phyloP scores from a whole-genome alignment of 1,139 yeast species.

The Petasospora fabianii region DNA sequence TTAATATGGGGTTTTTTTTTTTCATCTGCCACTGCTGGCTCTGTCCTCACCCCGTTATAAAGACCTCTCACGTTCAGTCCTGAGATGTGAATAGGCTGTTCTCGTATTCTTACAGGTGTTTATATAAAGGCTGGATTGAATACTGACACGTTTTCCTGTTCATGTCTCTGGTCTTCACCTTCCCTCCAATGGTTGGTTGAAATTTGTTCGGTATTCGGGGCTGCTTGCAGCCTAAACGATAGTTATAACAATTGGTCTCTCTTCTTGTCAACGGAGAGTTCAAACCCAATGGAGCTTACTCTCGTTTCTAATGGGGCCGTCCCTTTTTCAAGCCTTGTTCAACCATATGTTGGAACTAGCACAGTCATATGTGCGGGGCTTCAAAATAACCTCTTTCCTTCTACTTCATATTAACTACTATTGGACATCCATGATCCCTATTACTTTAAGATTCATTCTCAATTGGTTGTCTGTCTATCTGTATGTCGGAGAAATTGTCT shows the following conservation, averaged over 20 bases:
- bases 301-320: constrained; percentile 53
- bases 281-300: constrained; percentile 94
- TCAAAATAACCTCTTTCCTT: constrained; percentile 5
- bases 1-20: neutral
- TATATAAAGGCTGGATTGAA: constrained; percentile 9
- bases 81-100: neutral
- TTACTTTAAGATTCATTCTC: no score
- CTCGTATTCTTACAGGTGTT: constrained; percentile 1
- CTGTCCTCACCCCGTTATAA: constrained; percentile 10
- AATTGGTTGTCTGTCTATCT: no score
- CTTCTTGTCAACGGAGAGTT: constrained; percentile 24
- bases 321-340: constrained; percentile 29
- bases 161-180: constrained; percentile 13
- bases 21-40: constrained; percentile 6
- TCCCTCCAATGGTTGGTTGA: constrained; percentile 4
- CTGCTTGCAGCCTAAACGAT: constrained; percentile 52
- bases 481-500: no score
- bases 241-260: constrained; percentile 70
- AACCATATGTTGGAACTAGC: constrained; percentile 38
- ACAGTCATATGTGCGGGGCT: constrained; percentile 69
- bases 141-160: constrained; percentile 1
- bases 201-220: constrained; percentile 59
- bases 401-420: neutral
- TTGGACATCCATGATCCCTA: constrained; percentile 15
- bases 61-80: neutral